Evolutionary conservation across 2,329 filamentous ascomycete species (phyloP), one percentile per base, ranked within the genome.

Genomic region (Clonostachys chloroleuca): DNA sequence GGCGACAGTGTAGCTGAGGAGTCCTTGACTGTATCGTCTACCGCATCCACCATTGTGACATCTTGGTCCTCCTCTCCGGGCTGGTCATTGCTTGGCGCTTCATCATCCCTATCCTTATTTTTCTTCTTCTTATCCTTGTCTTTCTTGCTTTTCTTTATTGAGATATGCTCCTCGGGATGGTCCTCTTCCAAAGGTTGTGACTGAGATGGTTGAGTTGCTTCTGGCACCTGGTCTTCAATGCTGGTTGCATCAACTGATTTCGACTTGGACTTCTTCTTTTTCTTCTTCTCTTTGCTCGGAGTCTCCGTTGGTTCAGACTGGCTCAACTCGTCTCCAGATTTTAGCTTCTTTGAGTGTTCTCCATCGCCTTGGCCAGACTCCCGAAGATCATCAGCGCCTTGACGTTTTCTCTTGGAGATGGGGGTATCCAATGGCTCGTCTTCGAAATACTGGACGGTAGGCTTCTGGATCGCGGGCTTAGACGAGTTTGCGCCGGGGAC

Each of bases 401-500:
- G 24, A 5, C 24, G 24, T 30, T 30, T 30, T 30, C 24, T 30
- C 24, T 30, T 30, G 24, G 24, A 30, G 24, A 8, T 30, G 24
- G 24, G 24, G 24, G 24, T 30, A 30, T 30, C 24, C 9, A 30
- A 30, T 30, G 24, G 24, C 24, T 30, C 24, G 40, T 42, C 16
- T 12, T 18, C 20, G 20, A 43, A 43, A 24, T 43, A 43, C 42
- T 43, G 42, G 18, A 43, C 30, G 8, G 20, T n/a, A 30, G 16
- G n/a, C 20, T 20, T 33, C 17, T 6, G 8, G 20, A 6, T 10
- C 12, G 40, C 43, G 16, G 51, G 47, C 16, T 46, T 39, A 3
- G 47, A 44, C 7, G 54, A 33, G 48, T 62, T 63, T 42, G 57
- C 49, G 36, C 58, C 56, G 1, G 66, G 70, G 10, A 75, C 57